Base-by-base conservation (phyloP, 768 basidiomycete genomes). In the Strobilomyces confusus region DNA sequence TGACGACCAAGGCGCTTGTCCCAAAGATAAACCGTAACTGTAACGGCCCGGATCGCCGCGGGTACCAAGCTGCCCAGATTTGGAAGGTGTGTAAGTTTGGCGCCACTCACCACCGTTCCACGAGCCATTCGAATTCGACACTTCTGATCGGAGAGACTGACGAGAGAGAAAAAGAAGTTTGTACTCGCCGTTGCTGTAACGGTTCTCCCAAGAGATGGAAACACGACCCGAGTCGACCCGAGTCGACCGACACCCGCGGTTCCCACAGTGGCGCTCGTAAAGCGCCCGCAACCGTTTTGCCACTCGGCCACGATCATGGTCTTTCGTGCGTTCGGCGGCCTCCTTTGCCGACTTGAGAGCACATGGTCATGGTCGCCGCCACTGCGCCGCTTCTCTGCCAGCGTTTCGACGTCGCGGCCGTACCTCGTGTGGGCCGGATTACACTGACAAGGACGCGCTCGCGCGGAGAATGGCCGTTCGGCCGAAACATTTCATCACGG, bases 401-500 rank as follows among this genome's bases (percentile, higher is more conserved):
- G 45, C 36, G 4, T 40, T 23, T 49, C 51, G 15, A 61, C 49
- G 34, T 46, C 25, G 3, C 58, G 47, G 1, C 33, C 59, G 2
- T 69, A 59, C 64, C 58, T 85, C 49, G 80, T 89, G 29, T 87
- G 80, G 59, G 83, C 85, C 85, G 3, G 87, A 89, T 63, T 79
- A 75, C 60, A 79, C 79, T 13, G 82, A 84, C 49, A 73, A 75
- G 46, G 84, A 77, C 4, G 78, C 81, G 4, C 76, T 81, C 40
- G 74, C 74, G 20, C 76, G 78, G n/a, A 76, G 87, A 30, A 69
- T 85, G 56, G 73, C 76, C 2, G 81, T 87, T 6, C 73, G 87
- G 33, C 58, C 71, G 4, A 58, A 67, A 36, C 87, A 89, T 64
- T 64, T 86, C 9, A 73, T 71, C 37, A 69, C 55, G 14, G 79